Evolutionary conservation across 2,329 filamentous ascomycete genomes (phyloP).

Genomic region (Diaporthe sp.): DNA sequence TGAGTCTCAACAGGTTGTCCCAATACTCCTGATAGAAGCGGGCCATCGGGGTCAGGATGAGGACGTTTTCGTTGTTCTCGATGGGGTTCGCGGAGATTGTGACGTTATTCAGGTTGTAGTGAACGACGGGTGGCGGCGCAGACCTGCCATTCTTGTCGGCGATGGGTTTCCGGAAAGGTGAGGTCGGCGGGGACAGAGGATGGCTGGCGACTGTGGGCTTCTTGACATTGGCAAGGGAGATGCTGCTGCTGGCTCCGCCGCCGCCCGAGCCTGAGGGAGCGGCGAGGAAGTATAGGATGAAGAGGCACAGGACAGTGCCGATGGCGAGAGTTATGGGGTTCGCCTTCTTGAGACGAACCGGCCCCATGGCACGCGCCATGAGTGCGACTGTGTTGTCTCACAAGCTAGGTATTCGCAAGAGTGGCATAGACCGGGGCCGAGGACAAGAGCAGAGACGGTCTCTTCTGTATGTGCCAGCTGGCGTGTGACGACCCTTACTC

Average conservation of each 20-base stretch:
- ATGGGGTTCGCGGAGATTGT: constrained; percentile 84
- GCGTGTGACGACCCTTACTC: constrained; percentile 33
- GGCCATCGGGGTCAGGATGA: constrained; percentile 93
- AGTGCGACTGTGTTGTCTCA: constrained; percentile 42
- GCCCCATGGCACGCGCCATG: constrained; percentile 71
- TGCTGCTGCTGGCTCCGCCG: constrained; percentile 61
- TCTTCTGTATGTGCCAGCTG: constrained; percentile 36
- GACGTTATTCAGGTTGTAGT: constrained; percentile 95
- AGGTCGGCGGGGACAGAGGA: constrained; percentile 79
- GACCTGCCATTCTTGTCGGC: constrained; percentile 67
- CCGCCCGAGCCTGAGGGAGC: constrained; percentile 62
- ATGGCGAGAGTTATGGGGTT: constrained; percentile 82
- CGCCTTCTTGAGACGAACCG: constrained; percentile 81
- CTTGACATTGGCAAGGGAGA: constrained; percentile 57
- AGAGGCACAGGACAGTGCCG: constrained; percentile 78
- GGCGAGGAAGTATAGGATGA: constrained; percentile 75
- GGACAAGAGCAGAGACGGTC: constrained; percentile 22
- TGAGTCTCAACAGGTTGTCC: constrained; percentile 88
- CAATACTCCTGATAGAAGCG: constrained; percentile 96
- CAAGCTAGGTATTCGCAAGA: constrained; percentile 3
- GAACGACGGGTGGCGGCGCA: constrained; percentile 85
- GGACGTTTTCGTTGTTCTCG: constrained; percentile 84
- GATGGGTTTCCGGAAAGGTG: constrained; percentile 75
- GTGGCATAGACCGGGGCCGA: constrained; percentile 24
- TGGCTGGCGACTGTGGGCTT: constrained; percentile 70